Evolutionary conservation across 164 flowering plant species (phyloP).

Genomic region (Chimonanthus salicifolius): DNA sequence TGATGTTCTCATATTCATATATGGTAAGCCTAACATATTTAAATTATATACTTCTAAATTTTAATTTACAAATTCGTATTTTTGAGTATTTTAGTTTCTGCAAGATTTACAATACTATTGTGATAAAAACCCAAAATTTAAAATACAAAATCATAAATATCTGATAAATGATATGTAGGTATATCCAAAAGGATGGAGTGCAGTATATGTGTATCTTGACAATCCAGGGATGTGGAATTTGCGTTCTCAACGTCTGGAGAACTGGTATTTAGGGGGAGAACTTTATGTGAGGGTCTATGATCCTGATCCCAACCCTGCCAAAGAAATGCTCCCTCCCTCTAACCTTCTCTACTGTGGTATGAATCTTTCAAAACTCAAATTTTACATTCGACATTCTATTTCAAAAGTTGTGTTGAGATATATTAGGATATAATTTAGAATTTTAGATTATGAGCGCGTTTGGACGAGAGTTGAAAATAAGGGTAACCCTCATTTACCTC

Average conservation of each 20-base stretch:
- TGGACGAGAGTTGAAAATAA: background rate
- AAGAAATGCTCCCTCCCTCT: conserved; percentile 43
- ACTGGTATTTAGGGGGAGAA: conserved; percentile 51
- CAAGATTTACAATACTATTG: too few relatives aligned
- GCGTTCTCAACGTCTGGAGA: conserved; percentile 34
- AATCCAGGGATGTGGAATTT: conserved; percentile 66
- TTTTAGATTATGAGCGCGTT: background rate
- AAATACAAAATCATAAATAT: background rate
- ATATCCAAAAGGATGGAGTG: conserved; percentile 52
- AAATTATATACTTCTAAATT: too few relatives aligned
- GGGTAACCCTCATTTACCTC: background rate
- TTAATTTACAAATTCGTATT: too few relatives aligned
- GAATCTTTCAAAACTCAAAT: background rate
- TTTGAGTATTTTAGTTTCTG: too few relatives aligned
- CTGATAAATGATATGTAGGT: conserved; percentile 17
- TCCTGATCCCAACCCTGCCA: conserved; percentile 38
- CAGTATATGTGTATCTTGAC: conserved; percentile 42
- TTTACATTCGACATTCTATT: background rate
- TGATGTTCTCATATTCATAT: too few relatives aligned
- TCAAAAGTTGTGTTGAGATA: background rate
- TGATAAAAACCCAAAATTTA: too few relatives aligned
- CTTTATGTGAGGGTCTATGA: conserved; percentile 39
- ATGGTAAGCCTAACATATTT: too few relatives aligned
- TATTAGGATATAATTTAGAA: too few relatives aligned
- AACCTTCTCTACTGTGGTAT: conserved; percentile 43